Evolutionary conservation across 2,329 filamentous ascomycete genomes (phyloP), one percentile per base, ranked within the genome.

Genomic region (Diaporthe amygdali): DNA sequence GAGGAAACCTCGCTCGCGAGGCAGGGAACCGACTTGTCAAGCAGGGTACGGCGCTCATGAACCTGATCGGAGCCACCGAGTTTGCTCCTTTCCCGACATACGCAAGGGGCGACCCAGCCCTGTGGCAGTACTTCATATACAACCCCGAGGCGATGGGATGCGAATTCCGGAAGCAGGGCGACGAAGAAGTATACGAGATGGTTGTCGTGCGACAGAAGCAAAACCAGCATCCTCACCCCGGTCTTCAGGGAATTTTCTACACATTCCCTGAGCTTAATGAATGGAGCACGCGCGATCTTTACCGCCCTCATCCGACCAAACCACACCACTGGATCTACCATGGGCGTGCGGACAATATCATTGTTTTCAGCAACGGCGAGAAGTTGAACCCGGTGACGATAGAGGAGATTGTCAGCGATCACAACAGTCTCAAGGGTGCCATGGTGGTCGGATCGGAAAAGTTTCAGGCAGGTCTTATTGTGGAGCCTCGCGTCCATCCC

Each of bases 281-380:
- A 72, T 86, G 80, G 74, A 77, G 80, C 9, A 85, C 82, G 8
- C 83, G 82, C 47, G 86, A 88, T 67, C 73, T 88, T 20, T 86
- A 81, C 75, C 75, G 59, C 44, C 77, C 74, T 14, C 83, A 86
- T 63, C 83, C 83, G 0, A 80, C 79, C 0, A 67, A 81, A 3
- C 78, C 79, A 0, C 73, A 83, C 49, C 77, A 82, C 71, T 86
- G 80, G 80, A 70, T 77, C 30, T 78, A 79, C 59, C 73, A 76
- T 15, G 78, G 80, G 30, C 76, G 81, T n/a, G 72, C 77, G 0
- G 86, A 88, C 71, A 83, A 85, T 72, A 78, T 88, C 54, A 83
- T 88, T 20, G 85, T 88, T 17, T 82, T 88, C 44, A 83, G 82
- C 2, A 87, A 84, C 56, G 86, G 85, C 34, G 84, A 87, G 77